Evolutionary conservation across 2,329 filamentous ascomycete genomes (phyloP), one percentile per base, ranked within the genome.

Genomic region (Ceratocystis papillata): DNA sequence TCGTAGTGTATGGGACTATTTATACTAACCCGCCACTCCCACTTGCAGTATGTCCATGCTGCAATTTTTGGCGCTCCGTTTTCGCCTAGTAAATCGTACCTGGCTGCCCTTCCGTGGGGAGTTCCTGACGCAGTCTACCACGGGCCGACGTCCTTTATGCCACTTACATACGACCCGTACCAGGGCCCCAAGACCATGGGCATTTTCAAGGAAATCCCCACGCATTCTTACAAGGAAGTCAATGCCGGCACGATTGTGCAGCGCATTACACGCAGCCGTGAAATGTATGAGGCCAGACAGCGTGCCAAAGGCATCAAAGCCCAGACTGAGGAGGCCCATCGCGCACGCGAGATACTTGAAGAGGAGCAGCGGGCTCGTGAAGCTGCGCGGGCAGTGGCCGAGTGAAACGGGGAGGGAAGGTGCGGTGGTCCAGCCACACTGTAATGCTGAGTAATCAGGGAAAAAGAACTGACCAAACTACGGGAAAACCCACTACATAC

Each of bases 161-260:
- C 86, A 73, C 73, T 85, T 28, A 89, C 86, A 5, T 89, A 89
- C 73, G 88, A 92, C 72, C 88, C 89, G 1, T 96, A 97, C 77
- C 80, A 81, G 33, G 89, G 85, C 15, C 86, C 91, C 64, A 94
- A 92, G 76, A 79, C 81, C 61, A 85, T 96, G 79, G 87, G 87
- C 44, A 90, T 99, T 73, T 96, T 96, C 79, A 82, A 80, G 50
- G 84, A 96, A 74, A 86, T 96, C 53, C 83, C 83, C 10, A 76
- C 79, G 63, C 94, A 99, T 76, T 80, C 84, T 22, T 99, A 93
- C 74, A 83, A 89, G 69, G 82, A 91, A 68, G 91, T 97, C 69
- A 96, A 97, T 75, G 91, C 93, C 0, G 91, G 87, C 2, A 87
- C 94, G 71, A 97, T 99, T 71, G 92, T 99, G 61, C 84, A 88